These are phyloP conservation scores for Gracilaria caudata DNA, from an alignment of 23 red algal genomes.

Conservation along the genomic window DNA sequence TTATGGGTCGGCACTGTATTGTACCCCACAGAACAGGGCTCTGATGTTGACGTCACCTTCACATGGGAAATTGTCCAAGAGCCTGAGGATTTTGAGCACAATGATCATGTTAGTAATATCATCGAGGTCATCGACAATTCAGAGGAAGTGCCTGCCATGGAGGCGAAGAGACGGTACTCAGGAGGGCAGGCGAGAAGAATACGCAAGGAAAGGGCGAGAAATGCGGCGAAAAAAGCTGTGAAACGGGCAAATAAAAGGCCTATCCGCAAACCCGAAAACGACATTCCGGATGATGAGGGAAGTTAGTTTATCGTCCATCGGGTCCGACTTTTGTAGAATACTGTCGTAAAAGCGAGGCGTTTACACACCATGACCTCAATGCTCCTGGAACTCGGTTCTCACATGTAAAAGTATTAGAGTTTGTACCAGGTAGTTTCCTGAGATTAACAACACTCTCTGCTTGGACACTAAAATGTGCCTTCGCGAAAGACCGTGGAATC, in stretches of 20 bases:
- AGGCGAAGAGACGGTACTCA: slow-evolving; percentile 56
- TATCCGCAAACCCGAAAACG: slow-evolving; percentile 65
- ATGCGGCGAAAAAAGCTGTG: slow-evolving; percentile 40
- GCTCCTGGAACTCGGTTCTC: neutral
- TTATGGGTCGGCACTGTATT: slow-evolving; percentile 66
- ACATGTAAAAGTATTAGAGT: neutral
- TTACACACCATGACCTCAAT: neutral
- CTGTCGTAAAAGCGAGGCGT: slow-evolving; percentile 5
- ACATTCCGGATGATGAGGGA: slow-evolving; percentile 51
- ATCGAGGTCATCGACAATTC: slow-evolving; percentile 36
- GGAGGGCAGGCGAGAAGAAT: slow-evolving; percentile 74
- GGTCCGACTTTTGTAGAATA: slow-evolving; percentile 25
- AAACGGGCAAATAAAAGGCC: slow-evolving; percentile 47
- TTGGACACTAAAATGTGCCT: too few relatives aligned
- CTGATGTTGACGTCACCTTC: slow-evolving; percentile 43
- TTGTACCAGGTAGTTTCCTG: neutral
- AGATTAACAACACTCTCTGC: too few relatives aligned
- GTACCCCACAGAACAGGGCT: slow-evolving; percentile 35
- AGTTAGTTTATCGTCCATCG: neutral
- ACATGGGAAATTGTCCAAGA: slow-evolving; percentile 57
- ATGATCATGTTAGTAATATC: slow-evolving; percentile 10
- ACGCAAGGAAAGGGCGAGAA: slow-evolving; percentile 67
- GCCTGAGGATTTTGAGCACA: slow-evolving; percentile 27
- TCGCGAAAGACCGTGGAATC: too few relatives aligned
- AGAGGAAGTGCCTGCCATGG: slow-evolving; percentile 21